phyloP scores from a whole-genome alignment of 2,329 filamentous ascomycete species.

The Podosphaera fusca region DNA sequence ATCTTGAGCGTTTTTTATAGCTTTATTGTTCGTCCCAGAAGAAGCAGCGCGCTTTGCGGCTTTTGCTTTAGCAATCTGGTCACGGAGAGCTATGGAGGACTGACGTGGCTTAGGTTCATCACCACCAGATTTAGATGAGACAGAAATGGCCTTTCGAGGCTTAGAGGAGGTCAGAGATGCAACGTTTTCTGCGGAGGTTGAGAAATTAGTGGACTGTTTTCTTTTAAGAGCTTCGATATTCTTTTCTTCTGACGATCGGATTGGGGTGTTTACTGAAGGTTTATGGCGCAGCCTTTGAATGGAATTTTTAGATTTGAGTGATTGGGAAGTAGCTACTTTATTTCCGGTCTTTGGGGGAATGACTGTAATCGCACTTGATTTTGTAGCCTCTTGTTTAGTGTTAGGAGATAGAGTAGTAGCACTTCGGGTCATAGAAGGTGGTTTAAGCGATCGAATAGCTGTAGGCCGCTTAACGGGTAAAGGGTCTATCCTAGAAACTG shows the following conservation, averaged over 20 bases:
- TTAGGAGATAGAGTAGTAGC: slow-evolving; percentile 16
- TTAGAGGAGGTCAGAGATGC: slow-evolving; percentile 4
- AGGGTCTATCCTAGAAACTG: slow-evolving; percentile 20
- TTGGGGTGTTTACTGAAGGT: slow-evolving; percentile 24
- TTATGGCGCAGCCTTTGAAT: slow-evolving; percentile 31
- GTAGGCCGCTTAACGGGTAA: slow-evolving; percentile 20
- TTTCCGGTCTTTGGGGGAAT: slow-evolving; percentile 18
- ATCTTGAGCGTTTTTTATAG: slow-evolving; percentile 11
- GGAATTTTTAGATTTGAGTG: slow-evolving; percentile 28
- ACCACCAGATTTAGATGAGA: slow-evolving; percentile 6
- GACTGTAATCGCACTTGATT: not conserved
- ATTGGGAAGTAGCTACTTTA: slow-evolving; percentile 24
- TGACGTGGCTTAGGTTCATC: slow-evolving; percentile 28
- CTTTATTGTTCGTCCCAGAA: slow-evolving; percentile 16
- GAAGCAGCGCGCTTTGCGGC: slow-evolving; percentile 43
- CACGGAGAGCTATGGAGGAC: slow-evolving; percentile 59
- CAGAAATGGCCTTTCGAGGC: not conserved
- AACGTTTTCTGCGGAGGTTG: slow-evolving; percentile 7
- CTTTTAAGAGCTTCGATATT: slow-evolving; percentile 10
- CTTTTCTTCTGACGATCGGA: slow-evolving; percentile 12
- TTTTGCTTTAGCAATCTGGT: slow-evolving; percentile 84
- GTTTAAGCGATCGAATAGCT: slow-evolving; percentile 18
- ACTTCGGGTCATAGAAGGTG: slow-evolving; percentile 13
- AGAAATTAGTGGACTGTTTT: slow-evolving; percentile 7
- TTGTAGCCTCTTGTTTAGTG: slow-evolving; percentile 8